Conservation (phyloP, 108 stramenopile species). For the Cyclostephanos tholiformis region DNA sequence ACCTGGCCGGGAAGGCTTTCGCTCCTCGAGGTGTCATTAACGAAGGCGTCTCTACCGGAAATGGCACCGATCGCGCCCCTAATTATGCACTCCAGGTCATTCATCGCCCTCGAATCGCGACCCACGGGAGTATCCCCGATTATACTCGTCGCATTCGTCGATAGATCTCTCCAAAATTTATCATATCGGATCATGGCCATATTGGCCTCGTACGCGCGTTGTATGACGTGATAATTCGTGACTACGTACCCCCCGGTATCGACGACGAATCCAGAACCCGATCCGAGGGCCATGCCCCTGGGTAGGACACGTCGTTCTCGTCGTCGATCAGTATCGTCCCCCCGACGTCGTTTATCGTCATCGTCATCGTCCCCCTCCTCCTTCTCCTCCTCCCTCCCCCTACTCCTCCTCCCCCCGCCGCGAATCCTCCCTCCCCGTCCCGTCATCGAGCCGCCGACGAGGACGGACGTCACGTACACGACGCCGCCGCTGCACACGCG, state of each 20-base stretch:
- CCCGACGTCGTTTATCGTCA: no score
- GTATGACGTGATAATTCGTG: slow-evolving; percentile 91
- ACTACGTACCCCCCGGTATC: slow-evolving; percentile 79
- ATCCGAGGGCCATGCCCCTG: slow-evolving; percentile 47
- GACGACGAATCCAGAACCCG: slow-evolving; percentile 79
- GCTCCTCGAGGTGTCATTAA: neutral
- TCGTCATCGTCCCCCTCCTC: no score
- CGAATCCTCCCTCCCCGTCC: neutral
- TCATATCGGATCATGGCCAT: slow-evolving; percentile 25
- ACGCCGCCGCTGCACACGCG: slow-evolving; percentile 64
- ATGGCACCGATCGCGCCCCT: slow-evolving; percentile 31
- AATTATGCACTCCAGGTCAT: slow-evolving; percentile 10
- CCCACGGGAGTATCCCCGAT: slow-evolving; percentile 16
- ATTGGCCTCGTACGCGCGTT: slow-evolving; percentile 58
- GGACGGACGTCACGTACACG: slow-evolving; percentile 71
- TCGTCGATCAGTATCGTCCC: no score
- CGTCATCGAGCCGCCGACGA: slow-evolving; percentile 12
- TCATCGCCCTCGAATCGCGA: neutral
- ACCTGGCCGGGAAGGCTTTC: slow-evolving; percentile 22
- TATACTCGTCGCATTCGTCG: slow-evolving; percentile 69
- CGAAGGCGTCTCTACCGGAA: slow-evolving; percentile 3
- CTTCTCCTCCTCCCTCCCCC: neutral
- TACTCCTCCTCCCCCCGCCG: neutral
- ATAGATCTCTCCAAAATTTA: slow-evolving; percentile 26
- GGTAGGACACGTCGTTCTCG: slow-evolving; percentile 1